Percentiles rank a stretch among this genome's conserved stretches.
Conservation (phyloP, 305 asterid species). For the Fraxinus xanthoxyloides region DNA sequence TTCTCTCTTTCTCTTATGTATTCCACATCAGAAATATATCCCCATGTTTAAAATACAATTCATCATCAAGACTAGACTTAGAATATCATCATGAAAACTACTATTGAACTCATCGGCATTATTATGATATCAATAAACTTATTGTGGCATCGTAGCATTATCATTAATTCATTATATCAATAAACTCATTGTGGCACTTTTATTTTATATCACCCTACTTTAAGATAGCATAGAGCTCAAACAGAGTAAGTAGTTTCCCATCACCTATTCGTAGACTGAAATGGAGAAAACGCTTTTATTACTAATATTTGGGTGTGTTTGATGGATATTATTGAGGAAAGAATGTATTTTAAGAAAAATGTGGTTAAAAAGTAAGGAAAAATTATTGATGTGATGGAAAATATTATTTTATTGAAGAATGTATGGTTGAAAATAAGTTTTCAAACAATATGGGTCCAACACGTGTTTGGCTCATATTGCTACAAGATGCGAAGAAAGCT, state of each 20-base stretch:
- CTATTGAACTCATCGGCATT: not conserved
- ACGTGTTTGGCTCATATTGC: slow-evolving; percentile 1
- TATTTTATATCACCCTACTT: not conserved
- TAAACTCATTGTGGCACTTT: not conserved
- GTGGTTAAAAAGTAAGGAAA: too few relatives aligned
- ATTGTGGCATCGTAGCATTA: not conserved
- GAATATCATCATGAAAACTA: not conserved
- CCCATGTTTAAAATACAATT: not conserved
- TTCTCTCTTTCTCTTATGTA: not conserved
- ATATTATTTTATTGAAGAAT: too few relatives aligned
- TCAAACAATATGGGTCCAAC: too few relatives aligned
- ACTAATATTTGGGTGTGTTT: not conserved
- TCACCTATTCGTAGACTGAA: not conserved
- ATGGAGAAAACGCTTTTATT: not conserved
- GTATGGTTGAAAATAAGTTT: too few relatives aligned
- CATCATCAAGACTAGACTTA: not conserved
- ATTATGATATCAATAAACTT: not conserved
- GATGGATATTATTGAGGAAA: too few relatives aligned
- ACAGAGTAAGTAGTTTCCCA: not conserved
- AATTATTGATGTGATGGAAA: too few relatives aligned
- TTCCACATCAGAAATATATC: not conserved
- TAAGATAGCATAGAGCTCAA: not conserved
- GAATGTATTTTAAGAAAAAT: too few relatives aligned
- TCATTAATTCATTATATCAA: not conserved
- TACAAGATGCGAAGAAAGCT: slow-evolving; percentile 2